Conservation (phyloP, 768 basidiomycete species). For the Galerina sulciceps region DNA sequence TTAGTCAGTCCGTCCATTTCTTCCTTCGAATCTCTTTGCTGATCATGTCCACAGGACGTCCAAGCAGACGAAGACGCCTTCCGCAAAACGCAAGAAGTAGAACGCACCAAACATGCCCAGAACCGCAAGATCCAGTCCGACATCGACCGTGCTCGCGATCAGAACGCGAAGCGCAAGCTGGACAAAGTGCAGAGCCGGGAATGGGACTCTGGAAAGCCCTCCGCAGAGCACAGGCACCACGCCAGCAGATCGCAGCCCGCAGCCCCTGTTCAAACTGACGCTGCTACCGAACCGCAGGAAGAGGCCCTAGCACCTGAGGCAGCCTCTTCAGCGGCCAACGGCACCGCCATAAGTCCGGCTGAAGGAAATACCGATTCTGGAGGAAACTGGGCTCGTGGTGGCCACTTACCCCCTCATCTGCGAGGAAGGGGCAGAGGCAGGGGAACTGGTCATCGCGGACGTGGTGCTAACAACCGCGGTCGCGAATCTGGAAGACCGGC, state of each 20-base stretch:
- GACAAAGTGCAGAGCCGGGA: conserved; percentile 79
- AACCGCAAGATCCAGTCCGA: conserved; percentile 70
- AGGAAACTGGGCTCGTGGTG: conserved; percentile 20
- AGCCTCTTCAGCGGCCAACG: background rate
- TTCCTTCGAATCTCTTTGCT: conserved; percentile 11
- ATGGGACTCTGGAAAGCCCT: conserved; percentile 81
- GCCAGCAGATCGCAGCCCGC: conserved; percentile 6
- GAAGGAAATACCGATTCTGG: conserved; percentile 10
- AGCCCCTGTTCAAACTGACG: background rate
- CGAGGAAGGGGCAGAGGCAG: conserved; percentile 21
- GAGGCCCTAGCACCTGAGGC: background rate
- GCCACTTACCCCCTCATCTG: conserved; percentile 3
- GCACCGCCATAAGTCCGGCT: background rate
- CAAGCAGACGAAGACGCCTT: conserved; percentile 83
- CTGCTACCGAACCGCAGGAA: background rate
- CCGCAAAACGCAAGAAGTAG: conserved; percentile 66
- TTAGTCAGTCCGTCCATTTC: conserved; percentile 41
- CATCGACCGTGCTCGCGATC: conserved; percentile 72
- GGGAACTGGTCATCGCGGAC: conserved; percentile 16
- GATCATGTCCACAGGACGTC: conserved; percentile 57
- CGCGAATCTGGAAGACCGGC: background rate
- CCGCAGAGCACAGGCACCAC: conserved; percentile 11
- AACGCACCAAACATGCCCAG: conserved; percentile 60
- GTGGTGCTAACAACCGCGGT: conserved; percentile 5
- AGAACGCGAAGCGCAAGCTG: conserved; percentile 81